phyloP scores from a whole-genome alignment of 208 protist species.

The Trichomonas vaginalis region DNA sequence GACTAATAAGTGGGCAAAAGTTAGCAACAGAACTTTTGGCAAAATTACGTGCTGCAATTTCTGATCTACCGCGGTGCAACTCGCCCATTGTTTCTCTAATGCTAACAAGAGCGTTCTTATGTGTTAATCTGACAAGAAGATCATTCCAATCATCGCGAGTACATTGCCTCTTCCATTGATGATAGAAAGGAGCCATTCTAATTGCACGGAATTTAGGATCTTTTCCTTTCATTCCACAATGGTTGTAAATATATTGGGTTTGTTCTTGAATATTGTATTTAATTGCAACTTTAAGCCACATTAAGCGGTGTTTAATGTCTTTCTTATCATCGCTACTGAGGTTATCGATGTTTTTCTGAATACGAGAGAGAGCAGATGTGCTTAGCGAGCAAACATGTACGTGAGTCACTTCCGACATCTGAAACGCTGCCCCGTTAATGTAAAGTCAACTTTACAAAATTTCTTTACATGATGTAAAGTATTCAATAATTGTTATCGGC shows the following conservation, averaged over 20 bases:
- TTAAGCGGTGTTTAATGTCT: background rate
- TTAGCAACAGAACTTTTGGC: background rate
- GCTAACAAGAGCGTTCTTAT: background rate
- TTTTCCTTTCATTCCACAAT: background rate
- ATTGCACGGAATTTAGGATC: background rate
- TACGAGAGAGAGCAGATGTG: background rate
- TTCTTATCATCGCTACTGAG: background rate
- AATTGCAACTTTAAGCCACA: background rate
- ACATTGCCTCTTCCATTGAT: background rate
- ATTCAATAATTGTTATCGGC: too few relatives aligned
- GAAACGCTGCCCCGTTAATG: background rate
- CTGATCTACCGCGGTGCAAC: background rate
- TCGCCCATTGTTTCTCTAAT: background rate
- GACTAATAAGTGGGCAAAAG: background rate
- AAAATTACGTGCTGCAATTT: background rate
- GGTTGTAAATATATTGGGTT: background rate
- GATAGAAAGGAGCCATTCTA: background rate
- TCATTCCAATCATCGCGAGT: background rate
- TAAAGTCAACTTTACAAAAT: too few relatives aligned
- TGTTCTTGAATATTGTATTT: background rate
- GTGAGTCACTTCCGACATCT: background rate
- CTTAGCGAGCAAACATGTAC: background rate
- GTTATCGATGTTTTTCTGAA: background rate
- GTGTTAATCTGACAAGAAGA: background rate
- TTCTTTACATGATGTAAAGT: too few relatives aligned